Base-by-base conservation (phyloP, 2,329 filamentous ascomycete genomes). In the Byssoonygena ceratinophila region DNA sequence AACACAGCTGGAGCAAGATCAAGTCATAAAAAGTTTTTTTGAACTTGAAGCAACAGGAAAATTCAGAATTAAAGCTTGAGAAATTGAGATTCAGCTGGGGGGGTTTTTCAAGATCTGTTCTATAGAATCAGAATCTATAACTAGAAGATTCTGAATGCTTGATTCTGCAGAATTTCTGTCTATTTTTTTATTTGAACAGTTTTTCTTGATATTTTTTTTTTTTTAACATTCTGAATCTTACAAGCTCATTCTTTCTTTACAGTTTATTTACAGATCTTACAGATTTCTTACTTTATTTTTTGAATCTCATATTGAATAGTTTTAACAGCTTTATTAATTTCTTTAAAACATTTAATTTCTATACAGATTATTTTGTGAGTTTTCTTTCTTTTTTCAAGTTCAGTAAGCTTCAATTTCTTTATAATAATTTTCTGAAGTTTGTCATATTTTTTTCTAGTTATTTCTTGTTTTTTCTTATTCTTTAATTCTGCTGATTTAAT, bases 401-500 rank as follows among this genome's bases (percentile, higher is more conserved):
- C 36, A 14, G 14, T 4, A 14, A 18, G 18, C 27, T 49, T 23
- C 14, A 32, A 14, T 14, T 40, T 4, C 4, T 43, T 41, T 12
- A n/a, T 2, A 41, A 51, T 47, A 14, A 12, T 23, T 14, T 47
- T n/a, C 48, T 54, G 40, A 25, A 51, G 40, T 34, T 54, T 54
- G 12, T 46, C 11, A 34, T 40, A 11, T 50, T 50, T 8, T 22
- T 31, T 43, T 20, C 9, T 9, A 32, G 27, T 9, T n/a, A 2
- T n/a, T 2, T 29, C 7, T 14, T 51, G 7, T 32, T 40, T 3
- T 29, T 54, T 51, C n/a, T 37, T 1, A 18, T 31, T 25, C 14
- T 54, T n/a, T 41, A 18, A 22, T 14, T 37, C 34, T 1, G 1
- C 9, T 11, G 6, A 1, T 43, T 51, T 11, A 12, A 40, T 11